phyloP scores from a whole-genome alignment of 345 rosid genomes.

The Tarenaya hassleriana region DNA sequence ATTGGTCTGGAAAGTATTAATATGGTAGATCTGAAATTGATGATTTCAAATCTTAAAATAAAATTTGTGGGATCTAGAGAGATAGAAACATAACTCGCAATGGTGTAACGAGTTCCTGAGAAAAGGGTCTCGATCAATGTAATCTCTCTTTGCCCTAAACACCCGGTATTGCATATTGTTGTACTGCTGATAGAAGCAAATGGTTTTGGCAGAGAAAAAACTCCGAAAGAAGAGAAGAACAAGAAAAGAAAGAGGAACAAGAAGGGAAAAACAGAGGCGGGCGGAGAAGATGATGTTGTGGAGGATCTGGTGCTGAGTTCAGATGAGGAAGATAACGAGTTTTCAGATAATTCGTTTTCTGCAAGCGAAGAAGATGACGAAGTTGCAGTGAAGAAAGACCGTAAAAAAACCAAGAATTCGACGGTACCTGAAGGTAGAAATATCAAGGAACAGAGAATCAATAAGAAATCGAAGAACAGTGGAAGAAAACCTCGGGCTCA shows the following conservation, averaged over 20 bases:
- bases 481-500: too few relatives aligned
- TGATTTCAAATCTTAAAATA: neutral
- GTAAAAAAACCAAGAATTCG: too few relatives aligned
- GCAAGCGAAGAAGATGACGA: conserved; percentile 31
- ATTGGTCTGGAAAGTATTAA: neutral
- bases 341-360: conserved; percentile 24
- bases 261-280: conserved; percentile 35
- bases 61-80: neutral
- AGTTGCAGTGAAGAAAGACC: conserved; percentile 7
- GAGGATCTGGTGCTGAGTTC: conserved; percentile 88
- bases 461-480: too few relatives aligned
- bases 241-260: conserved; percentile 43
- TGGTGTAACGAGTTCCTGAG: neutral
- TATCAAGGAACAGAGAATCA: too few relatives aligned
- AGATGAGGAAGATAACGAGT: conserved; percentile 57
- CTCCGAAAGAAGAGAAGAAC: conserved; percentile 35
- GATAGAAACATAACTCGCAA: neutral
- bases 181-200: neutral
- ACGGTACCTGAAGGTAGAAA: too few relatives aligned
- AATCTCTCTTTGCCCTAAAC: neutral
- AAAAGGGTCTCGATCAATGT: neutral
- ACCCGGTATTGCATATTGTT: neutral
- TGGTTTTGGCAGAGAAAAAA: conserved; percentile 37
- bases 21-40: neutral
- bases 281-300: conserved; percentile 70